Conservation (phyloP, 352 stramenopile species). For the Peronosclerospora sorghi region DNA sequence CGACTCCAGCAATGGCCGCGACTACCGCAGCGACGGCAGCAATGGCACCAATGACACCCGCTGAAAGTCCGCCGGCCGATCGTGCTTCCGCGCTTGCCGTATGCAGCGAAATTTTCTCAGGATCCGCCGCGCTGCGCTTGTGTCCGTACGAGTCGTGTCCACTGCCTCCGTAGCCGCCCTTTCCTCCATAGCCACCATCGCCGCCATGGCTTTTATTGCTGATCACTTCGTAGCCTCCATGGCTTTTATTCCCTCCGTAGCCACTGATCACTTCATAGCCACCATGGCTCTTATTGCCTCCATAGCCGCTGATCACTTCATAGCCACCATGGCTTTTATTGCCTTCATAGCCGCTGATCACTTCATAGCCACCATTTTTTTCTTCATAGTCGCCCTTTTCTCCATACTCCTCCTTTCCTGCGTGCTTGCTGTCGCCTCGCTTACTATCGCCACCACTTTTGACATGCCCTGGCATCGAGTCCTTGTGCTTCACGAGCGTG, state of each 20-base stretch:
- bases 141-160: background rate
- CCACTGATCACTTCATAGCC: background rate
- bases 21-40: slow-evolving; percentile 21
- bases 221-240: background rate
- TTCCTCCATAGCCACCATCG: background rate
- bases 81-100: slow-evolving; percentile 7
- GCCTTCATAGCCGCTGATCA: background rate
- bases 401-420: background rate
- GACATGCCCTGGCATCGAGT: background rate
- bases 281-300: background rate
- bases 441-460: background rate
- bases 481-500: background rate
- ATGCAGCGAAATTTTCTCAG: slow-evolving; percentile 7
- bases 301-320: slow-evolving; percentile 3
- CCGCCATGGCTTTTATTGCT: background rate
- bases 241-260: background rate
- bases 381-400: slow-evolving; percentile 2
- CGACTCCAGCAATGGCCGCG: slow-evolving; percentile 20
- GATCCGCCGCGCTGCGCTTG: background rate
- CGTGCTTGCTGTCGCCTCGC: background rate
- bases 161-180: background rate
- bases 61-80: slow-evolving; percentile 13
- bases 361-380: slow-evolving; percentile 7
- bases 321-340: background rate
- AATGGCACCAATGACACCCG: slow-evolving; percentile 18